Conservation (phyloP, 164 flowering plant genomes). For the Pachysandra terminalis region DNA sequence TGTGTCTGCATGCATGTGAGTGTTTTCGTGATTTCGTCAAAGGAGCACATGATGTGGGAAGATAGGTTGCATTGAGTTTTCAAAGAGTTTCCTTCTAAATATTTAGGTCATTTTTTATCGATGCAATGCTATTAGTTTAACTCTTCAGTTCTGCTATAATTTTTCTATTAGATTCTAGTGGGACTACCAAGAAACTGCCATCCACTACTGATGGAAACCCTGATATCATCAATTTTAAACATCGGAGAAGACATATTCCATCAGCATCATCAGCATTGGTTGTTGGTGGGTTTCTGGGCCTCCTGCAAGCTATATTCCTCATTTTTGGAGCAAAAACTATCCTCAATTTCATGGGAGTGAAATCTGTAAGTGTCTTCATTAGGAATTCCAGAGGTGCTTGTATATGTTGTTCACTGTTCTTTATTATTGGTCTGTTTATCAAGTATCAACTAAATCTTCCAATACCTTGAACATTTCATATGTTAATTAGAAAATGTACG, state of each 20-base stretch:
- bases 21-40: too few species aligned
- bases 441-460: too few species aligned
- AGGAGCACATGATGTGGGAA: neutral
- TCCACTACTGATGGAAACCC: constrained; percentile 13
- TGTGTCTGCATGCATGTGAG: neutral
- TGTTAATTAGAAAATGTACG: too few species aligned
- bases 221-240: constrained; percentile 14
- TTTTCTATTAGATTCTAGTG: constrained; percentile 27
- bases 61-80: neutral
- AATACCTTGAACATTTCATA: too few species aligned
- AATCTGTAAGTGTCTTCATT: constrained; percentile 38
- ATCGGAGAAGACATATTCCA: constrained; percentile 42
- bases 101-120: neutral
- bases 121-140: neutral
- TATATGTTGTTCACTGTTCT: neutral
- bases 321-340: constrained; percentile 46
- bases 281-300: constrained; percentile 55
- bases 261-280: constrained; percentile 68
- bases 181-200: constrained; percentile 6
- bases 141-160: neutral
- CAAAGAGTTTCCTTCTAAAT: neutral
- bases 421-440: neutral
- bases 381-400: neutral
- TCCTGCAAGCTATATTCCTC: constrained; percentile 55
- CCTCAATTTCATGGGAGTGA: constrained; percentile 58